Evolutionary conservation across 345 rosid species (phyloP), one percentile per base, ranked within the genome.

Genomic region (Sonneratia alba): DNA sequence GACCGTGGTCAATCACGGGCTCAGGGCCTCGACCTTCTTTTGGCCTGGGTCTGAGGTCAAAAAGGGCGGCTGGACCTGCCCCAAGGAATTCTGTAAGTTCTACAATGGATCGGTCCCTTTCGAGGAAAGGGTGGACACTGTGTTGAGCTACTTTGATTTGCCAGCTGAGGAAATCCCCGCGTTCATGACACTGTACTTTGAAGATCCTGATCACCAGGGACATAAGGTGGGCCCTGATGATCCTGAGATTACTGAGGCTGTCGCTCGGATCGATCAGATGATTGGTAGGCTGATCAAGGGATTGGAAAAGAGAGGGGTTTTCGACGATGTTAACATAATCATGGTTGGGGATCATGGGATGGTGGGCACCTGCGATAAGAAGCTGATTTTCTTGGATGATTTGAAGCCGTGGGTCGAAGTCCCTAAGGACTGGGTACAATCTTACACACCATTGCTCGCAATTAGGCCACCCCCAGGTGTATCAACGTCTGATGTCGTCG

Each of bases 21-120:
- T 87, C 11, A 86, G 79, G 65, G 98, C 98, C 22, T 90, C 98
- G 40, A 88, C 97, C 63, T 91, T 79, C 78, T 91, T 94, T 69
- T 94, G 98, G 98, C 97, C 98, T 68, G 98, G 97, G 40, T 87
- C 96, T 72, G 98, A 94, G 87, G 98, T 91, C 65, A 89, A 86
- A 49, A 91, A 91, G 62, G 98, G 98, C 22, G 81, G 88, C 63
- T 94, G 98, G 98, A 57, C 79, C 68, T 94, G 98, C 73, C 97
- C 97, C 65, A 47, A 74, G 63, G 73, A 71, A 2, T 80, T 77
- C 2, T 94, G 98, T 72, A 81, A 77, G 84, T 7, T 18, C 61
- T 94, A 94, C 75, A 86, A 94, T 75, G 86, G 81, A 2, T 88
- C 95, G 3, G 94, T 91, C 66, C 88, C 96, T 13, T 91, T 91